These are phyloP conservation scores for Epichloe gansuensis DNA, from an alignment of 2,329 filamentous ascomycete genomes.

Conservation along the genomic window DNA sequence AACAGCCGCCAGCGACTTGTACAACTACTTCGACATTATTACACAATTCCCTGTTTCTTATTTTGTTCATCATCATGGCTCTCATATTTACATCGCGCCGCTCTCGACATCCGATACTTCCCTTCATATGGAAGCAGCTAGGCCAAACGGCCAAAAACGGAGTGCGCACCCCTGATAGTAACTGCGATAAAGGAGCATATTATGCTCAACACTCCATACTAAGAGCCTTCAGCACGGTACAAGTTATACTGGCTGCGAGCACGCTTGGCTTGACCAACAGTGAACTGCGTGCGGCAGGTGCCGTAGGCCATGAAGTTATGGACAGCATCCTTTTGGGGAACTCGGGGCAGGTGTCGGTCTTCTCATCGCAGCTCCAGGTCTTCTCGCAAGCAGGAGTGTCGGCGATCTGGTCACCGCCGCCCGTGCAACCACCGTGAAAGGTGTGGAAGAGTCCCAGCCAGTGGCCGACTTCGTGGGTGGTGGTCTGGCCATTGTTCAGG, in stretches of 20 bases:
- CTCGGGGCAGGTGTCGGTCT: constrained; percentile 17
- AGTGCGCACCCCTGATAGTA: too few species aligned
- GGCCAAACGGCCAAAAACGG: too few species aligned
- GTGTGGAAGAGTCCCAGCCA: constrained; percentile 33
- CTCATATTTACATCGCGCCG: not conserved
- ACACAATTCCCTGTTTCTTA: not conserved
- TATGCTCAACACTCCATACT: too few species aligned
- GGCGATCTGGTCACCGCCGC: constrained; percentile 22
- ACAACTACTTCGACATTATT: not conserved
- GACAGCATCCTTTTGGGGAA: constrained; percentile 13
- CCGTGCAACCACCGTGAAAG: constrained; percentile 24
- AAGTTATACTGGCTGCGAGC: not conserved
- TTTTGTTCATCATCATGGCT: not conserved
- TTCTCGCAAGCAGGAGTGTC: constrained; percentile 25
- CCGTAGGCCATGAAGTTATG: constrained; percentile 18
- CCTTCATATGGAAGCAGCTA: too few species aligned
- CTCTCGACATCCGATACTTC: not conserved
- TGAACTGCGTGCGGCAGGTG: constrained; percentile 1
- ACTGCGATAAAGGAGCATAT: too few species aligned
- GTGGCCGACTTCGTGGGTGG: constrained; percentile 29
- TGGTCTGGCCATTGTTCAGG: constrained; percentile 11
- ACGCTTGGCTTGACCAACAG: not conserved
- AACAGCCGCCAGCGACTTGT: not conserved
- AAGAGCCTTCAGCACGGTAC: not conserved
- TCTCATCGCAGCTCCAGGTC: constrained; percentile 19